Percentiles rank a stretch among this genome's conserved stretches.
phyloP scores from a whole-genome alignment of 1,139 yeast genomes.

The Kodamaea fungicola region DNA sequence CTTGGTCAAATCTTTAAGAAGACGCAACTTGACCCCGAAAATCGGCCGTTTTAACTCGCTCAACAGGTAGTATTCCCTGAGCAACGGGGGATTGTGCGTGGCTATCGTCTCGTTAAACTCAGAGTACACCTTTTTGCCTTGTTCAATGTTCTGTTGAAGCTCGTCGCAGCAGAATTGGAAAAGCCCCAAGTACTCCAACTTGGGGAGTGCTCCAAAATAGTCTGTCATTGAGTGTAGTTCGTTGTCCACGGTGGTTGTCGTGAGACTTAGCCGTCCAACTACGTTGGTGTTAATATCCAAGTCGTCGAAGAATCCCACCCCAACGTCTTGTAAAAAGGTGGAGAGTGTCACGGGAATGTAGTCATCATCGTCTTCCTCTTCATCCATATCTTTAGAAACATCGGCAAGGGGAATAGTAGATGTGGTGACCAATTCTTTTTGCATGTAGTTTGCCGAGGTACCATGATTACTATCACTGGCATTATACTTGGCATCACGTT shows the following conservation, averaged over 20 bases:
- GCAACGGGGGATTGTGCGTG: constrained; percentile 47
- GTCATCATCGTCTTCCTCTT: constrained; percentile 13
- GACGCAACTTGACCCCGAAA: constrained; percentile 41
- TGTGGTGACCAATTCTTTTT: constrained; percentile 8
- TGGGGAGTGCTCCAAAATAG: constrained; percentile 32
- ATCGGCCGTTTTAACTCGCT: constrained; percentile 32
- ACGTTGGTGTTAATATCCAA: constrained; percentile 36
- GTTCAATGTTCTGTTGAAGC: constrained; percentile 46
- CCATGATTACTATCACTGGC: too few relatives aligned
- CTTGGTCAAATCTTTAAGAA: constrained; percentile 48
- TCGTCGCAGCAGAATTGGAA: constrained; percentile 53
- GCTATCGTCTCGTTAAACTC: constrained; percentile 42
- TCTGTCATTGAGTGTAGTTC: constrained; percentile 19
- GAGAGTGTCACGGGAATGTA: constrained; percentile 35
- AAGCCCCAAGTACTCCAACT: constrained; percentile 35
- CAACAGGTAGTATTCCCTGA: constrained; percentile 44
- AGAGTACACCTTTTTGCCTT: constrained; percentile 44
- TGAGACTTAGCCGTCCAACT: constrained; percentile 23
- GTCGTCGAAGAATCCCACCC: constrained; percentile 52
- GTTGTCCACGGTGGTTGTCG: constrained; percentile 14
- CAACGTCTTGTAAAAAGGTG: constrained; percentile 45
- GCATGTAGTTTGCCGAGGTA: too few relatives aligned
- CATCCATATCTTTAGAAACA: constrained; percentile 14
- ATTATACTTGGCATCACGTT: too few relatives aligned
- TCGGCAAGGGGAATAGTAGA: constrained; percentile 31